Conservation (phyloP, 1,284 basidiomycete genomes). For the Meira miltonrushii region DNA sequence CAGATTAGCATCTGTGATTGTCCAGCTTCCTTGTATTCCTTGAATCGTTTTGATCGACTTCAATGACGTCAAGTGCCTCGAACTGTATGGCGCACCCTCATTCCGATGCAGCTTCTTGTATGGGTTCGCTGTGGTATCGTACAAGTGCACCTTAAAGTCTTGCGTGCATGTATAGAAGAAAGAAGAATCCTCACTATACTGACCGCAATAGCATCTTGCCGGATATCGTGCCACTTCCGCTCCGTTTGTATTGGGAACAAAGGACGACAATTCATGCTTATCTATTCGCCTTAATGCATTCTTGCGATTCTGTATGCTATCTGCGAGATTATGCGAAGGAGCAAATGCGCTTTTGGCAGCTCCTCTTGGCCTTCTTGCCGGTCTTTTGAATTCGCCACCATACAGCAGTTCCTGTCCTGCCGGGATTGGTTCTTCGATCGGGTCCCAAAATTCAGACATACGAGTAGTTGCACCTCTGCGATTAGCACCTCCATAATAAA, state of each 20-base stretch:
- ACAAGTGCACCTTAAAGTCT: slow-evolving; percentile 84
- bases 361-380: slow-evolving; percentile 9
- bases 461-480: slow-evolving; percentile 3
- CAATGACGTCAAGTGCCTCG: slow-evolving; percentile 33
- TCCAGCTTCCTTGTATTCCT: slow-evolving; percentile 43
- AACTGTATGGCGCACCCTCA: neutral
- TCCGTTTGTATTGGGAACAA: slow-evolving; percentile 73
- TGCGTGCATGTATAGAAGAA: slow-evolving; percentile 55
- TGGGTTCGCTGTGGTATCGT: slow-evolving; percentile 62
- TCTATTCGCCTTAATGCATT: slow-evolving; percentile 12
- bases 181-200: slow-evolving; percentile 64
- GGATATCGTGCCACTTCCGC: slow-evolving; percentile 77
- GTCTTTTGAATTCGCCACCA: slow-evolving; percentile 76
- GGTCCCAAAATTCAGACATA: slow-evolving; percentile 42
- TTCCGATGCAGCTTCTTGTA: slow-evolving; percentile 2
- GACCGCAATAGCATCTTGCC: slow-evolving; percentile 82
- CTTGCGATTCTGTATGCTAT: slow-evolving; percentile 6
- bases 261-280: slow-evolving; percentile 12
- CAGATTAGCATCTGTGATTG: slow-evolving; percentile 71
- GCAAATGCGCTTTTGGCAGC: slow-evolving; percentile 9
- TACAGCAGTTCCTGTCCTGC: slow-evolving; percentile 67
- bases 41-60: slow-evolving; percentile 47
- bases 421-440: slow-evolving; percentile 62
- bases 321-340: slow-evolving; percentile 13
- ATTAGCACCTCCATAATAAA: slow-evolving; percentile 22